These are phyloP conservation scores for Fusarium xyrophilum DNA, from an alignment of 2,329 filamentous ascomycete species.

Conservation along the genomic window DNA sequence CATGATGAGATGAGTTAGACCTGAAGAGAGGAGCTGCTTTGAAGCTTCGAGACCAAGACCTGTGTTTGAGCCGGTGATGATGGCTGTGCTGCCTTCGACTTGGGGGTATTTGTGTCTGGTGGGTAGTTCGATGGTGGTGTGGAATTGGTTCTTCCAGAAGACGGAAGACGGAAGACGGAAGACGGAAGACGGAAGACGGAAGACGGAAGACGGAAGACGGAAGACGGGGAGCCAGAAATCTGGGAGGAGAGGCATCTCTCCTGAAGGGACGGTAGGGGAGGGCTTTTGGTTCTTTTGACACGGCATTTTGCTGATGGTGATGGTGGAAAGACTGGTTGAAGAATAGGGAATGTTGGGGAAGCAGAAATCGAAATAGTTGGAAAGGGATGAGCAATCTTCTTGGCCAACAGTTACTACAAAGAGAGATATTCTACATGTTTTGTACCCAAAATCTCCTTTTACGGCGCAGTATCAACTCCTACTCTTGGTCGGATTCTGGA, in stretches of 20 bases:
- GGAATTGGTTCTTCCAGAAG: constrained; percentile 37
- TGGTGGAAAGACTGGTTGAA: no score
- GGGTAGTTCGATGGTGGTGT: constrained; percentile 32
- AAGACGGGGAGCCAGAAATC: constrained; percentile 17
- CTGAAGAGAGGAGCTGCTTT: constrained; percentile 33
- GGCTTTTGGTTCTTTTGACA: neutral
- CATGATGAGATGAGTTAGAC: constrained; percentile 24
- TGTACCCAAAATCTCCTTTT: neutral
- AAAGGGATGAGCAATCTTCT: fast-evolving
- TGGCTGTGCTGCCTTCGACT: constrained; percentile 21
- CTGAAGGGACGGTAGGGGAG: constrained; percentile 2
- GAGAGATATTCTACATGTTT: neutral
- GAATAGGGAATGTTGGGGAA: neutral
- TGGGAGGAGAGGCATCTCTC: constrained; percentile 14
- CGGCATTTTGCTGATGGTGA: constrained; percentile 15
- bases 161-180: no score
- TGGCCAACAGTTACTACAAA: fast-evolving
- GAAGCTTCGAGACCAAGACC: constrained; percentile 39
- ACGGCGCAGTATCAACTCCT: no score
- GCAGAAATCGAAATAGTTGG: no score
- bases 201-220: no score
- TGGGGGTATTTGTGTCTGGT: constrained; percentile 25
- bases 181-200: no score
- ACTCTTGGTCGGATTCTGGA: neutral
- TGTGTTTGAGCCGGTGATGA: constrained; percentile 40